phyloP scores from a whole-genome alignment of 108 stramenopile genomes.

The Cylindrotheca closterium region DNA sequence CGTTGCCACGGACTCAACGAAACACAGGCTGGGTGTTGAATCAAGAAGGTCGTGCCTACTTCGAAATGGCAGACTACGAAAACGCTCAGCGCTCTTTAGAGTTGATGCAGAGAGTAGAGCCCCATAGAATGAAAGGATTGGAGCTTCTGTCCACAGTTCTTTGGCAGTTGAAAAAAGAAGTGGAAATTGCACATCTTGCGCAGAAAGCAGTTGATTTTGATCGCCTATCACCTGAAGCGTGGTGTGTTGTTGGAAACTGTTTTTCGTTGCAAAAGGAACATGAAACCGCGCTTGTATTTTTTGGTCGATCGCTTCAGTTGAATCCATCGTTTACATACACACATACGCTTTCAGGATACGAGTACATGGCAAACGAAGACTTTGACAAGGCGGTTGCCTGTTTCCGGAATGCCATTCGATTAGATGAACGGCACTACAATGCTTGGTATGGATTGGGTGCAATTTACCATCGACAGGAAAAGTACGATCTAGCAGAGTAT shows the following conservation, averaged over 20 bases:
- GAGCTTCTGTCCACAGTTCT: constrained; percentile 90
- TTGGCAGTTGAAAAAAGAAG: constrained; percentile 96
- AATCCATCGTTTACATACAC: constrained; percentile 93
- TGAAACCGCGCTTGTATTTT: constrained; percentile 93
- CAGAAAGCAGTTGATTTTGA: constrained; percentile 89
- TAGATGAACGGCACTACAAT: constrained; percentile 87
- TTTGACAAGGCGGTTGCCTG: constrained; percentile 94
- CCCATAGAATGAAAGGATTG: constrained; percentile 91
- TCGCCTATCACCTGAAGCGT: constrained; percentile 84
- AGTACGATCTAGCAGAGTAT: constrained; percentile 94
- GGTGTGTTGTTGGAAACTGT: constrained; percentile 97
- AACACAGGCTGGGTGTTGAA: constrained; percentile 92
- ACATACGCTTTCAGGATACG: constrained; percentile 95
- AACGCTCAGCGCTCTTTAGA: constrained; percentile 78
- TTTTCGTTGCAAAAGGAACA: constrained; percentile 97
- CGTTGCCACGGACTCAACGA: constrained; percentile 76
- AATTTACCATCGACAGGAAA: constrained; percentile 96
- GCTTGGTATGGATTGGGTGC: constrained; percentile 97
- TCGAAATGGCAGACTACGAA: constrained; percentile 94
- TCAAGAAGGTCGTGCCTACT: constrained; percentile 90
- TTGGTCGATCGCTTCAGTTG: constrained; percentile 88
- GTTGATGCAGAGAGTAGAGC: constrained; percentile 84
- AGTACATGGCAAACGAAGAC: constrained; percentile 96
- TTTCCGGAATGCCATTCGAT: constrained; percentile 88
- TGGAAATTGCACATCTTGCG: constrained; percentile 92